Base-by-base conservation (phyloP, 2,329 filamentous ascomycete species). In the Trichoderma guizhouense region DNA sequence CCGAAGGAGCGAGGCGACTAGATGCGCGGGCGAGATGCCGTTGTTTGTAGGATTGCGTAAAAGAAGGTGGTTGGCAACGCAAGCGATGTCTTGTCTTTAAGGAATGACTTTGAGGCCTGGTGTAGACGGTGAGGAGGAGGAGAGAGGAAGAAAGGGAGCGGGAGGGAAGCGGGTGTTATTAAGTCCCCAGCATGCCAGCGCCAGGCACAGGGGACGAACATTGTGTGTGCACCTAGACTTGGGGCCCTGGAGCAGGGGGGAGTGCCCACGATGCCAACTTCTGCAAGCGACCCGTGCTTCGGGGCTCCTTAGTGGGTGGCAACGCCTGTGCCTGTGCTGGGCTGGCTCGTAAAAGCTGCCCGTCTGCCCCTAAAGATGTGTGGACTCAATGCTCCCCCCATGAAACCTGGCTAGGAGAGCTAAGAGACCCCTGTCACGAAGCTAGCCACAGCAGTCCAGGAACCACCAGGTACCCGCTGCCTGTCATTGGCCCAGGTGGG, bases 91-190 rank as follows among this genome's bases (percentile, higher is more conserved):
- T 69, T 69, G 63, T 63, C 47, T 64, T 69, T 71, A 76, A 75
- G 71, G 75, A 76, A 76, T 76, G 75, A 74, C 72, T 75, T 68
- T 76, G 67, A 69, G 65, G 71, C 62, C 62, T 71, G 72, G 60
- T 58, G 61, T 53, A 66, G 69, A 65, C 53, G 66, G 55, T 47
- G 68, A 58, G 62, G 61, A 57, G 68, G 67, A 72, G 51, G 72
- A 71, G 69, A 53, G 71, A 72, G 32, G 39, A 18, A 34, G 34
- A 24, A 43, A 26, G 47, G 58, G 62, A 36, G 60, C 26, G 61
- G 57, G 36, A 66, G 74, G 75, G 74, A 76, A 71, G 75, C 73
- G 71, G 72, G 72, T 30, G 57, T 74, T 75, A 77, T 75, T 73
- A 74, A 75, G 70, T 68, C 70, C 66, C 66, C 72, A 24, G 30